Conservation (phyloP, 1,139 yeast genomes). For the Pichia norvegensis region DNA sequence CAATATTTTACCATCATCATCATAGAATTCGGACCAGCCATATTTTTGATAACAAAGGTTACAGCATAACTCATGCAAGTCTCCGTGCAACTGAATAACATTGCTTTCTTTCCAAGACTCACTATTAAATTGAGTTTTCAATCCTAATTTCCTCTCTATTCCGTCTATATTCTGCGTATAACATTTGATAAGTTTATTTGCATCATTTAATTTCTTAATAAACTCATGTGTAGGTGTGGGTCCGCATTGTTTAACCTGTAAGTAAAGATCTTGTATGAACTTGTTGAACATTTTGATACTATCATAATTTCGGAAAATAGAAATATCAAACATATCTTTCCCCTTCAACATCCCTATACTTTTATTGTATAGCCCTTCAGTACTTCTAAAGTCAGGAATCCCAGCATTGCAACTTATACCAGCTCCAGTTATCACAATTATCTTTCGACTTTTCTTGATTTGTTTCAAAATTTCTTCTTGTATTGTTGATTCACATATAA, state of each 20-base stretch:
- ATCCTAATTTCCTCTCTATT: conserved; percentile 40
- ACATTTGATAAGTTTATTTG: conserved; percentile 68
- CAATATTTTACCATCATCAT: conserved; percentile 40
- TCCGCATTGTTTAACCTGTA: conserved; percentile 52
- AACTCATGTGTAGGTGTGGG: conserved; percentile 85
- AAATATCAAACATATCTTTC: conserved; percentile 82
- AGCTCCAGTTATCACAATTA: conserved; percentile 76
- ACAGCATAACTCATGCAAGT: conserved; percentile 52
- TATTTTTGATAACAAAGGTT: conserved; percentile 45
- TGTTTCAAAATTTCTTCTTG: conserved; percentile 7
- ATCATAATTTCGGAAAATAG: conserved; percentile 61
- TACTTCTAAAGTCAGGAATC: conserved; percentile 86
- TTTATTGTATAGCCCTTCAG: conserved; percentile 72
- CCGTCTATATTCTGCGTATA: conserved; percentile 80
- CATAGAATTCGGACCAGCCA: conserved; percentile 74
- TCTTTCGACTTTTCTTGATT: conserved; percentile 33
- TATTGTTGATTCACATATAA: neutral
- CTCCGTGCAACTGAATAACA: conserved; percentile 88
- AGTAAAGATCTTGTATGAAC: conserved; percentile 63
- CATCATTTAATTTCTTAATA: conserved; percentile 55
- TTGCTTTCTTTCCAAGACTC: conserved; percentile 55
- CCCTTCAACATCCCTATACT: conserved; percentile 54
- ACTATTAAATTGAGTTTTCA: conserved; percentile 23
- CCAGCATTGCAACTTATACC: conserved; percentile 97
- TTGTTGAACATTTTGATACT: conserved; percentile 68